These are phyloP conservation scores for Clonostachys byssicola DNA, from an alignment of 2,329 filamentous ascomycete species.

Conservation along the genomic window DNA sequence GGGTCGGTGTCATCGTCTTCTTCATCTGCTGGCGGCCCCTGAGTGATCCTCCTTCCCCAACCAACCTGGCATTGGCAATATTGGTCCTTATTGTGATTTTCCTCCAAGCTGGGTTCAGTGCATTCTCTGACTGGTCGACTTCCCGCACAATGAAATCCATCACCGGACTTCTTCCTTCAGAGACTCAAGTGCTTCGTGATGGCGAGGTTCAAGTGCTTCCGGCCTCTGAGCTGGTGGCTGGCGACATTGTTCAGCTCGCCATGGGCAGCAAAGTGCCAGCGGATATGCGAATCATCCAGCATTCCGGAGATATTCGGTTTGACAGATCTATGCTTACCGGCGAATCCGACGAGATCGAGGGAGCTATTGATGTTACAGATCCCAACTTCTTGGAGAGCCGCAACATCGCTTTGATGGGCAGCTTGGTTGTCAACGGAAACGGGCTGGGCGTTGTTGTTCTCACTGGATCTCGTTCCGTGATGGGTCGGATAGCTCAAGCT, in stretches of 20 bases:
- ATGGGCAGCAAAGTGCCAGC: slow-evolving; percentile 44
- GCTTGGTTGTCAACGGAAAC: slow-evolving; percentile 32
- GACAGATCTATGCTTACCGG: slow-evolving; percentile 35
- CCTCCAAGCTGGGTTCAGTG: slow-evolving; percentile 38
- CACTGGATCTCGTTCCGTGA: slow-evolving; percentile 31
- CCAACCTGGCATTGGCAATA: slow-evolving; percentile 39
- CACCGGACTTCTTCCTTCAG: slow-evolving; percentile 35
- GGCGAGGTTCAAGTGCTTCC: slow-evolving; percentile 32
- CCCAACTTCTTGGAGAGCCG: slow-evolving; percentile 34
- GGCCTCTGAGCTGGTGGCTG: slow-evolving; percentile 35
- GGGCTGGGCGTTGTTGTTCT: slow-evolving; percentile 32
- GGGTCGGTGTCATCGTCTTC: slow-evolving; percentile 39
- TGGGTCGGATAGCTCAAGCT: slow-evolving; percentile 32
- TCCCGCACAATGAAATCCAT: slow-evolving; percentile 41
- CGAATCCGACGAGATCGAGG: slow-evolving; percentile 34
- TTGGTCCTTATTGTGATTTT: slow-evolving; percentile 41
- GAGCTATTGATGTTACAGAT: slow-evolving; percentile 30
- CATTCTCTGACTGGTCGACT: slow-evolving; percentile 43
- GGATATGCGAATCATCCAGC: slow-evolving; percentile 34
- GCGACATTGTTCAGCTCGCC: slow-evolving; percentile 38
- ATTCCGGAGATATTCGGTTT: slow-evolving; percentile 36
- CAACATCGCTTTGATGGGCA: slow-evolving; percentile 38
- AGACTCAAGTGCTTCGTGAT: slow-evolving; percentile 37
- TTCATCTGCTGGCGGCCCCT: slow-evolving; percentile 43
- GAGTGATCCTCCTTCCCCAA: slow-evolving; percentile 33